Conservation (phyloP, 768 basidiomycete species). For the Russula earlei region DNA sequence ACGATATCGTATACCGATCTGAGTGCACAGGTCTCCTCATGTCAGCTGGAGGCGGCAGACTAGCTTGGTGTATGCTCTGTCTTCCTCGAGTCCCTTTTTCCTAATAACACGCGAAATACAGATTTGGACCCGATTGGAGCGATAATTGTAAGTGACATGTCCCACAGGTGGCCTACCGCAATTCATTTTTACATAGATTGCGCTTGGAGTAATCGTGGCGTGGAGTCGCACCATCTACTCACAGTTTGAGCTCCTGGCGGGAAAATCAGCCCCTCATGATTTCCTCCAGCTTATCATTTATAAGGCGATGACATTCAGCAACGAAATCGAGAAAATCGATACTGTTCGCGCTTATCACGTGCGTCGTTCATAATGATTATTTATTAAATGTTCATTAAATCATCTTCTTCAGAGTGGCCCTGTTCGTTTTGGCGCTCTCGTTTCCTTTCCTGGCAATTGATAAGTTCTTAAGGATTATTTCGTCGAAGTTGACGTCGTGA, state of each 20-base stretch:
- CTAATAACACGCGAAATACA: conserved; percentile 22
- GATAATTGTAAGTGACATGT: conserved; percentile 45
- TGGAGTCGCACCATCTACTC: conserved; percentile 70
- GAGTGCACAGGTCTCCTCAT: conserved; percentile 56
- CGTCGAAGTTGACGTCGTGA: conserved; percentile 92
- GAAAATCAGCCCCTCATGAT: conserved; percentile 85
- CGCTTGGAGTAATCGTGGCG: conserved; percentile 63
- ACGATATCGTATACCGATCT: background rate
- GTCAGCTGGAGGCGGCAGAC: conserved; percentile 73
- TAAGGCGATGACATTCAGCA: conserved; percentile 83
- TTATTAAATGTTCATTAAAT: background rate
- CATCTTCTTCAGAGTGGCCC: conserved; percentile 51
- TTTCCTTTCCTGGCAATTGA: background rate
- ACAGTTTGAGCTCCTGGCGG: conserved; percentile 82
- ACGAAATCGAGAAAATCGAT: conserved; percentile 79
- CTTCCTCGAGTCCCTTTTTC: background rate
- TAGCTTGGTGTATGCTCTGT: conserved; percentile 61
- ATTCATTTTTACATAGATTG: conserved; percentile 44
- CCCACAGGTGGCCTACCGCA: background rate
- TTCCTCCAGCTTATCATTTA: conserved; percentile 88
- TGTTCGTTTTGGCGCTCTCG: conserved; percentile 30
- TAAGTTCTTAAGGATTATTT: conserved; percentile 57
- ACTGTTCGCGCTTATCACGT: conserved; percentile 91
- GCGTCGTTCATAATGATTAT: conserved; percentile 24
- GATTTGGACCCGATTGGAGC: conserved; percentile 74